These are phyloP conservation scores for Colletotrichum sp. DNA, from an alignment of 2,329 filamentous ascomycete species.

Conservation along the genomic window DNA sequence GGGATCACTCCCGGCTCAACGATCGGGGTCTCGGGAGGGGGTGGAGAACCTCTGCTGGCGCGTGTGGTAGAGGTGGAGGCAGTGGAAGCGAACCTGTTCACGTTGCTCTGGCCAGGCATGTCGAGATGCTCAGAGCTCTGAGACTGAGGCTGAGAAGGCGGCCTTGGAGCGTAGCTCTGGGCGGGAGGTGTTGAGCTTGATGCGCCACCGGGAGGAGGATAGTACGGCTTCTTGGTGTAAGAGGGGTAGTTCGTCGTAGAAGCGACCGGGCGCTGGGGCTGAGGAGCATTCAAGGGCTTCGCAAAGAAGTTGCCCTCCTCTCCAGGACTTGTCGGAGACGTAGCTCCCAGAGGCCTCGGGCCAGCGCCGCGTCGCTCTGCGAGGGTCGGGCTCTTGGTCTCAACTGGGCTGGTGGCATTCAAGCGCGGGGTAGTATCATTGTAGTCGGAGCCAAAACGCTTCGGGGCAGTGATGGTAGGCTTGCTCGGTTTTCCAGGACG, in stretches of 20 bases:
- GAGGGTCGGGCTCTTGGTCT: conserved; percentile 68
- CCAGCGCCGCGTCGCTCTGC: conserved; percentile 84
- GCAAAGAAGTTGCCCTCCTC: conserved; percentile 85
- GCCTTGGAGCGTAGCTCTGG: conserved; percentile 31
- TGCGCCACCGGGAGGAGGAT: conserved; percentile 57
- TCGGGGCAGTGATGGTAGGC: conserved; percentile 43
- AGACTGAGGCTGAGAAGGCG: conserved; percentile 35
- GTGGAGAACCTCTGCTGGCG: conserved; percentile 90
- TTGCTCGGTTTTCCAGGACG: conserved; percentile 46
- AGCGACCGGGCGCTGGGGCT: conserved; percentile 41
- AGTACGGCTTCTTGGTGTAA: conserved; percentile 64
- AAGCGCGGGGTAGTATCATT: conserved; percentile 61
- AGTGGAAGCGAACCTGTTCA: conserved; percentile 76
- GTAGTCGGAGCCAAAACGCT: conserved; percentile 49
- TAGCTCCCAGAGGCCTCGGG: conserved; percentile 72
- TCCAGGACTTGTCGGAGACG: conserved; percentile 79
- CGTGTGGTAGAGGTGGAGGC: conserved; percentile 93
- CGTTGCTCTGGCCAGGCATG: conserved; percentile 49
- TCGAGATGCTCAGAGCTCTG: conserved; percentile 36
- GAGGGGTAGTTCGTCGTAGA: conserved; percentile 48
- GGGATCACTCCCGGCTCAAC: conserved; percentile 74
- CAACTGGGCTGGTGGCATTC: conserved; percentile 54
- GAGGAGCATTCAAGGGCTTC: conserved; percentile 59
- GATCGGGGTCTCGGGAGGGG: conserved; percentile 91
- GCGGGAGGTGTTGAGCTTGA: conserved; percentile 20